Base-by-base conservation (phyloP, 2,329 filamentous ascomycete species). In the Sclerotinia borealis region DNA sequence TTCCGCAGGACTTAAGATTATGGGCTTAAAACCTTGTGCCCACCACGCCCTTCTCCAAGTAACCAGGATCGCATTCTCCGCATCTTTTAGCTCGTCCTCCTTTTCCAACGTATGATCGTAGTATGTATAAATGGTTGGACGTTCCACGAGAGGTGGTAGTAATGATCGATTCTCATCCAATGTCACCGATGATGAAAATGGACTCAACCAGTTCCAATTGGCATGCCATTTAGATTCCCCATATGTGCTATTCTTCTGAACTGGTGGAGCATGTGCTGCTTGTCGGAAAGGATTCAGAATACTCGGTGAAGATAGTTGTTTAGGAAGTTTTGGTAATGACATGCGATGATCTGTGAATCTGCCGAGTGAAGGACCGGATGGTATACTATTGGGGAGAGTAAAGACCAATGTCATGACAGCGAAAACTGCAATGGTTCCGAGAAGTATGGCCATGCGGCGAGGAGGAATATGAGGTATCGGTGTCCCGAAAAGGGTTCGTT, bases 11-110 rank as follows among this genome's bases (percentile, higher is more conserved):
- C 90, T 88, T 63, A 98, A 77, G 47, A 98, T 89, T 9, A 95
- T 81, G 0, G 95, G 93, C 66, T 83, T 86, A 77, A 98, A 97
- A 13, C 93, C 95, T 71, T 96, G 87, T 0, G 93, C 92, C 91
- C 92, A 98, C 92, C 93, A 98, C 3, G 93, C 93, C 51, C 92
- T 85, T 65, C 93, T 85, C 95, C 95, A 98, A 60, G 90, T 89
- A 63, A 96, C 79, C 55, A 98, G 81, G 64, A 98, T 78, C 64
- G 88, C 84, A 72, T 88, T 88, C 74, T 97, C 91, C 4, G 91
- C 90, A 65, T 89, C 84, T 69, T 84, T 84, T 58, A 84, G 82
- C 22, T 83, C 83, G 55, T 83, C 80, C 37, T 89, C 83, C 75
- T 88, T 88, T 65, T 82, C 77, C 22, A 80, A 75, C 5, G 84